Evolutionary conservation across 169 alveolate species (phyloP), one percentile per base, ranked within the genome.

Genomic region (Cryptosporidium andersoni): DNA sequence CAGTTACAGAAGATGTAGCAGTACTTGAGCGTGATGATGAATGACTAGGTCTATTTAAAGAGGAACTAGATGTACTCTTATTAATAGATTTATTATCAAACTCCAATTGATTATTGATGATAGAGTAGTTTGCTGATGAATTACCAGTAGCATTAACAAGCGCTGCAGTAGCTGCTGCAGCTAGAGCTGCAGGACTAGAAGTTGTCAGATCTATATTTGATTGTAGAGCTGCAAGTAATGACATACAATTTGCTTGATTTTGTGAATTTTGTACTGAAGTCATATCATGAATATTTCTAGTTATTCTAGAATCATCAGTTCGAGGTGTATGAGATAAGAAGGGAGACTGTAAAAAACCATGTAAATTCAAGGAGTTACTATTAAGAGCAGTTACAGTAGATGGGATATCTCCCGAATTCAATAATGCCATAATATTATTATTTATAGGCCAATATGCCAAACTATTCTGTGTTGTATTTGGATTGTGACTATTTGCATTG

Each of bases 1-100:
- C 85, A 9, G 85, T 56, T 11, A 74, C 85, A 34, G 85, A 74
- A 11, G 85, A 74, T 52, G 14, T 74, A 5, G 85, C 56, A 1
- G 43, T 74, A 12, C 55, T 42, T 2, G 85, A 64, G 5, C 85
- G 43, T 4, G 85, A 74, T 1, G 74, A 56, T 7, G 64, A 36
- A 4, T 66, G 74, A 58, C 49, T 55, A 3, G 66, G 36, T 40
- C 62, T 60, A n/a, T 5, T 16, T 16, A 4, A 11, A 3, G 60
- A 9, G 8, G 37, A 16, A 12, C 48, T 64, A 36, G 62, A 4
- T 1, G 51, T 36, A 7, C 47, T 39, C 37, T 64, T 64, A 43
- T 16, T 16, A 12, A 25, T 25, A 25, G 80, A 55, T 4, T 42
- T 8, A 43, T 4, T 64, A 5, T 64, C 80, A 16, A 6, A 4